These are phyloP conservation scores for Populus tremula DNA, from an alignment of 345 rosid genomes.

Conservation along the genomic window DNA sequence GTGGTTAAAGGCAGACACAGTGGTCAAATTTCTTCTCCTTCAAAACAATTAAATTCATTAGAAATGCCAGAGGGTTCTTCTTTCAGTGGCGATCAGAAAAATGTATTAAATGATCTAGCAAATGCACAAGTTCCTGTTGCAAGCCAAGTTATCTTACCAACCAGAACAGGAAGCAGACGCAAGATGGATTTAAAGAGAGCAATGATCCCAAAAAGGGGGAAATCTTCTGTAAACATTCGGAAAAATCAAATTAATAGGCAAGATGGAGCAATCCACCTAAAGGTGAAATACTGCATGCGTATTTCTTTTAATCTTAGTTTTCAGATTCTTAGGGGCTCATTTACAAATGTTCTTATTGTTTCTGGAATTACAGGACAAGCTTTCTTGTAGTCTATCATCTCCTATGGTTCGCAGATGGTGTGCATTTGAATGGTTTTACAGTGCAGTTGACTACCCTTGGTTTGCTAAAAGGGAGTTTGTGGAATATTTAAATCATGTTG, in stretches of 20 bases:
- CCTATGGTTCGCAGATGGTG: conserved; percentile 28
- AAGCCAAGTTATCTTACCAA: conserved; percentile 34
- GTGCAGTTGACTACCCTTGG: conserved; percentile 41
- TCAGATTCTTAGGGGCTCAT: background rate
- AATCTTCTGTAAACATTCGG: conserved; percentile 37
- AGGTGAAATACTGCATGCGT: conserved; percentile 27
- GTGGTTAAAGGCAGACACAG: conserved; percentile 12
- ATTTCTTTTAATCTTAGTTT: background rate
- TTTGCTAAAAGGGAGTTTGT: conserved; percentile 36
- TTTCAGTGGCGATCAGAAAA: conserved; percentile 41
- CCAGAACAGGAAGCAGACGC: conserved; percentile 55
- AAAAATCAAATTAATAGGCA: conserved; percentile 44
- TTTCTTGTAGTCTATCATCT: conserved; percentile 26
- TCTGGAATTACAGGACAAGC: conserved; percentile 17
- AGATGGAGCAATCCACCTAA: conserved; percentile 34
- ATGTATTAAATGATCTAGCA: conserved; percentile 30
- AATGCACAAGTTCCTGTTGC: conserved; percentile 43
- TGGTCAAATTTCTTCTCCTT: conserved; percentile 40
- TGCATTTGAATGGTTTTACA: conserved; percentile 34
- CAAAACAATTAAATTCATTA: conserved; percentile 46
- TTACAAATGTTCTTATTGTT: background rate
- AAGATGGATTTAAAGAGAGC: conserved; percentile 55
- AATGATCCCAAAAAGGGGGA: conserved; percentile 35
- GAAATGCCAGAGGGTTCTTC: conserved; percentile 38
- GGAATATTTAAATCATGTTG: conserved; percentile 35